A percentile compares a stretch with the other conserved stretches of the same genome.
Evolutionary conservation across 768 basidiomycete genomes (phyloP).

Genomic region (Pilatotrama ljubarskyi): DNA sequence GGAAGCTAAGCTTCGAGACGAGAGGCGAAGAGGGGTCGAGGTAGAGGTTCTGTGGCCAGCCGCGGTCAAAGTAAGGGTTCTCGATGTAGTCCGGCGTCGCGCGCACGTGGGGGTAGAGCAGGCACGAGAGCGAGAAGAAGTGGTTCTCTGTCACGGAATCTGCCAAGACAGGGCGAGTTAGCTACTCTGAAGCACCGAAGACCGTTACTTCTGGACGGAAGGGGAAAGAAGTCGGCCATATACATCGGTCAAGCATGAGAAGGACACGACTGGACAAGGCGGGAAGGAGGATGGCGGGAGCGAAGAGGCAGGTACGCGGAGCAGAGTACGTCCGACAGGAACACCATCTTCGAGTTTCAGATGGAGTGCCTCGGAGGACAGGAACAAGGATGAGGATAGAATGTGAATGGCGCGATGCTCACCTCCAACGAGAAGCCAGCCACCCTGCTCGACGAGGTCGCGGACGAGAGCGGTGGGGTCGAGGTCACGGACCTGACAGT

Average conservation of each 20-base stretch:
- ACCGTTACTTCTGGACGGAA: no score
- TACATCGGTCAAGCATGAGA: neutral
- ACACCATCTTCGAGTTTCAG: neutral
- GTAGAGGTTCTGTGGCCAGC: conserved; percentile 64
- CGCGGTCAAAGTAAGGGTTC: conserved; percentile 58
- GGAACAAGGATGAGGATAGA: neutral
- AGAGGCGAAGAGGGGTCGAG: conserved; percentile 58
- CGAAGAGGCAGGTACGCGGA: neutral
- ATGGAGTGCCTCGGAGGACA: no score
- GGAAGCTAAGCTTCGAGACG: conserved; percentile 43
- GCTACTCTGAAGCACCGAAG: neutral
- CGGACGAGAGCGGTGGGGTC: conserved; percentile 46
- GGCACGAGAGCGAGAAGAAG: conserved; percentile 71
- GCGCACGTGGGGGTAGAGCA: conserved; percentile 64
- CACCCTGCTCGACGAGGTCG: conserved; percentile 66
- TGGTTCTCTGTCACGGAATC: conserved; percentile 74
- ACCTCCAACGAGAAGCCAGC: conserved; percentile 71
- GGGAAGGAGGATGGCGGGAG: neutral
- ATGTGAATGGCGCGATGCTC: conserved; percentile 23
- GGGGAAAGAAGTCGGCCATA: neutral
- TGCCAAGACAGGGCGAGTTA: conserved; percentile 23
- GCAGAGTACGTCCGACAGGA: neutral
- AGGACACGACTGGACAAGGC: neutral
- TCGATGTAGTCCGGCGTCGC: conserved; percentile 63
- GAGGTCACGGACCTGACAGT: conserved; percentile 46